Evolutionary conservation across 495 filamentous ascomycete genomes (phyloP).

Genomic region (Lasiosphaeria hispida): DNA sequence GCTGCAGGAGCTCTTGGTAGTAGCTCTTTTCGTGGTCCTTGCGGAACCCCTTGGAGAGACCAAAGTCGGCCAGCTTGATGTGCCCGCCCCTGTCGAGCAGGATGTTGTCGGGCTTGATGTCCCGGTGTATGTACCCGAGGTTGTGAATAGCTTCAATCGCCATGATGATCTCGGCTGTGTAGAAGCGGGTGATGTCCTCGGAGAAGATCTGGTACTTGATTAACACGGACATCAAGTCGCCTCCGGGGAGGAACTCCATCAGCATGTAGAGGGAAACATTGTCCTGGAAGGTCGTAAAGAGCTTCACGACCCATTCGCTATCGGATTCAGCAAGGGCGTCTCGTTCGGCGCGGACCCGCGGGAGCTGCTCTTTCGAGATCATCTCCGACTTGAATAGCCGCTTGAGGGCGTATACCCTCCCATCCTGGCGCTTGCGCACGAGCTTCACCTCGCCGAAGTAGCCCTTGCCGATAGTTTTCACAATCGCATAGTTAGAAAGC

Average conservation of each 20-base stretch:
- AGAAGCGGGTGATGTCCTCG: constrained; percentile 91
- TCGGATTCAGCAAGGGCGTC: constrained; percentile 94
- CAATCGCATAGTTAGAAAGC: constrained; percentile 78
- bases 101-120: constrained; percentile 28
- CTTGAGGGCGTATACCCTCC: constrained; percentile 91
- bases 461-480: constrained; percentile 93
- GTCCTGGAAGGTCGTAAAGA: constrained; percentile 92
- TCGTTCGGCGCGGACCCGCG: constrained; percentile 87
- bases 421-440: constrained; percentile 82
- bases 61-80: constrained; percentile 94
- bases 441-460: constrained; percentile 92
- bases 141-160: constrained; percentile 92
- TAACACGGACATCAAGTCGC: constrained; percentile 94
- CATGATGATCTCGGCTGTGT: constrained; percentile 93
- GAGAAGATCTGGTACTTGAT: constrained; percentile 97
- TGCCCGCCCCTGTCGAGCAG: constrained; percentile 46
- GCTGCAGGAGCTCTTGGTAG: constrained; percentile 84
- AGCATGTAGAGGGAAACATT: constrained; percentile 84
- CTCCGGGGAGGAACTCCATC: constrained; percentile 94
- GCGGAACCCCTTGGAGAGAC: constrained; percentile 89
- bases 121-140: constrained; percentile 89
- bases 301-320: constrained; percentile 92
- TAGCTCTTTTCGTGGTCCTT: constrained; percentile 89
- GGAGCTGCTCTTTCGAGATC: constrained; percentile 91
- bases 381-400: constrained; percentile 89